These are phyloP conservation scores for Lanzia echinophila DNA, from an alignment of 2,329 filamentous ascomycete species.

Conservation along the genomic window DNA sequence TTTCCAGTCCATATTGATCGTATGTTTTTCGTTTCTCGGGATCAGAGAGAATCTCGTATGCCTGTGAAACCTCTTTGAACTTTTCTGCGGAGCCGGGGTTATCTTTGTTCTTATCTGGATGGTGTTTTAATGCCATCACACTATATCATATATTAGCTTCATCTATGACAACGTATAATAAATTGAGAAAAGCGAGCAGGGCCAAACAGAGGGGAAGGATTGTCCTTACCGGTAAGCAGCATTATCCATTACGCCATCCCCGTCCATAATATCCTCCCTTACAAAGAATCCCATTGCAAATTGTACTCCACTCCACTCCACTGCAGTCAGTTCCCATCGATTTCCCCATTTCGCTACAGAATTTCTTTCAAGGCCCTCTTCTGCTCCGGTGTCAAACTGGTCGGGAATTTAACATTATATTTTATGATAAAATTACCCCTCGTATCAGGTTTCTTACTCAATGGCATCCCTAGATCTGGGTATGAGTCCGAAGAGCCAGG, in stretches of 20 bases:
- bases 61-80: slow-evolving; percentile 97
- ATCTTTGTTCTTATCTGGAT: slow-evolving; percentile 97
- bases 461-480: slow-evolving; percentile 86
- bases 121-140: slow-evolving; percentile 84
- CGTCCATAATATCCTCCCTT: neutral
- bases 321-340: neutral
- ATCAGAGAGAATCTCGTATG: slow-evolving; percentile 96
- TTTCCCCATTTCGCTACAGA: slow-evolving; percentile 40
- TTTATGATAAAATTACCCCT: slow-evolving; percentile 84
- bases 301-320: neutral
- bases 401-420: slow-evolving; percentile 91
- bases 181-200: too few species aligned
- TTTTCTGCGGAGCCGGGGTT: slow-evolving; percentile 80
- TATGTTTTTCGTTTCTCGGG: slow-evolving; percentile 95
- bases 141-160: slow-evolving; percentile 37
- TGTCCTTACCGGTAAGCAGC: slow-evolving; percentile 65
- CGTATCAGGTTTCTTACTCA: slow-evolving; percentile 79
- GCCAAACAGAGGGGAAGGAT: neutral
- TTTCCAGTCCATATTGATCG: slow-evolving; percentile 88
- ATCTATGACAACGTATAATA: neutral
- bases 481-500: slow-evolving; percentile 77
- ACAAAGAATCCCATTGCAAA: neutral
- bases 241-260: neutral
- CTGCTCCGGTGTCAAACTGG: slow-evolving; percentile 65
- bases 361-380: slow-evolving; percentile 78